phyloP scores from a whole-genome alignment of 208 protist genomes.

The Leishmania amazonensis region DNA sequence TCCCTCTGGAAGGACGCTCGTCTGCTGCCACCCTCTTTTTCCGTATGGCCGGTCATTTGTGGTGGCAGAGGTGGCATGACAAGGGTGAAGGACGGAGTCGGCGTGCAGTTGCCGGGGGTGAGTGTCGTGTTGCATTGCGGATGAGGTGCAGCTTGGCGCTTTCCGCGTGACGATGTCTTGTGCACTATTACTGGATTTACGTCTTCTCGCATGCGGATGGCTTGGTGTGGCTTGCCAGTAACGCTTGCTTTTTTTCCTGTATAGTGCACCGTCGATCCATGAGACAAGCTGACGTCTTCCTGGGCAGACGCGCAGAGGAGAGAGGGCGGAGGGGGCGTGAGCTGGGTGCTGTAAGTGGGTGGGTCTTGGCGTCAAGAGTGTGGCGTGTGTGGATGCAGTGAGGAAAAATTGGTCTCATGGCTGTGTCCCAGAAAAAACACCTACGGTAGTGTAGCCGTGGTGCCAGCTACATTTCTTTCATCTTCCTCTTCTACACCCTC shows the following conservation, averaged over 20 bases:
- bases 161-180: background rate
- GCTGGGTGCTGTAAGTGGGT: background rate
- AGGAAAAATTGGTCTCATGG: background rate
- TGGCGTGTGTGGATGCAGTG: background rate
- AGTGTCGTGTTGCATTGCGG: background rate
- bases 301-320: background rate
- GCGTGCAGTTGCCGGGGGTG: background rate
- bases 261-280: background rate
- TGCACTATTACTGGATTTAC: background rate
- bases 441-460: background rate
- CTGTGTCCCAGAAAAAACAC: background rate
- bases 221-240: background rate
- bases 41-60: background rate
- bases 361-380: background rate
- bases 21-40: background rate
- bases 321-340: background rate
- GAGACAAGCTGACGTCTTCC: background rate
- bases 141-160: background rate
- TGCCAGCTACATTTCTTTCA: background rate
- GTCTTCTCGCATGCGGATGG: background rate
- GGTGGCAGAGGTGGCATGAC: background rate
- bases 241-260: background rate
- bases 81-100: background rate
- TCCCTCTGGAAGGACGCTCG: background rate
- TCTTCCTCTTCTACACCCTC: background rate